Evolutionary conservation across 805 yeast genomes (phyloP), one percentile per base, ranked within the genome.

Genomic region (Candida stauntonica): DNA sequence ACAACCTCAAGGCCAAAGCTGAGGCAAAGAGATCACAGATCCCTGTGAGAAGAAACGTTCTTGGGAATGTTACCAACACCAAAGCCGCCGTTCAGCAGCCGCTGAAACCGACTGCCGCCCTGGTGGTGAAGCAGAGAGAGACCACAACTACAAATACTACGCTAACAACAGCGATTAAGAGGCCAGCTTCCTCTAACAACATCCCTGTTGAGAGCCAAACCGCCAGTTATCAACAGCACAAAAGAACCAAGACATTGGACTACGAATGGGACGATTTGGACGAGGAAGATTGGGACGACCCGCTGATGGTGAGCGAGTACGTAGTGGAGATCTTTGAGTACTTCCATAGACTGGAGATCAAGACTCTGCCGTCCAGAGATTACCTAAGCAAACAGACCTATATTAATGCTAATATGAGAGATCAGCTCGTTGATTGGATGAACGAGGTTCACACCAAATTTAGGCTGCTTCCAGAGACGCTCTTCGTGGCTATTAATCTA

Each of bases 221-320:
- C 19, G 20, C 26, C 3, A 13, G 27, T 11, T 26, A 39, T 13
- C 27, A 38, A 26, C 24, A 36, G 21, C 46, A 37, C 31, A 54
- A 55, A 40, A 44, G 50, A 33, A 42, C 51, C 13, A 51, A 54
- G 39, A 51, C 45, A 15, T 29, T 45, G 50, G 67, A 61, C 31
- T 66, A 63, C 35, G 63, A 63, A 33, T 68, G 88, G 86, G 88
- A 82, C 54, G 91, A 84, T 60, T 63, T 84, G 38, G 94, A 84
- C 57, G 83, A 79, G 32, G 91, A 82, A 54, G 94, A 84, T 58
- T 61, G 67, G 33, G 85, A 81, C 55, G 94, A 84, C 60, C 91
- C 91, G 16, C 64, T 86, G 45, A 89, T 91, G 96, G 97, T 86
- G 23, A 77, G 88, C 45, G 99, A 91, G 66, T 91, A 89, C 61